Conservation (phyloP, 495 filamentous ascomycete genomes). For the Hypoxylon perforatum region DNA sequence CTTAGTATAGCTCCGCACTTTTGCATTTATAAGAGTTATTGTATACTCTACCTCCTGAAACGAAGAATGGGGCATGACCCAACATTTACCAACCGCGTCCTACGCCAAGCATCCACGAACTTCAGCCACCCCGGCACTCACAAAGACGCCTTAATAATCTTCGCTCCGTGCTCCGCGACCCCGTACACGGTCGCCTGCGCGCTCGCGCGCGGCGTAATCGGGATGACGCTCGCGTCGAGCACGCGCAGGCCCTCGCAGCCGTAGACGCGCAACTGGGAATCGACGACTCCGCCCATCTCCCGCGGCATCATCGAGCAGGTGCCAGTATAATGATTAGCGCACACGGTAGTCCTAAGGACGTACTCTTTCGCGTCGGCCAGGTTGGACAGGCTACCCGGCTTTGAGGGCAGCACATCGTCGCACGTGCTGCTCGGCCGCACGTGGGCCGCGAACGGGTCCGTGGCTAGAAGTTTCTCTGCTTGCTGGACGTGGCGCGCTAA, state of each 20-base stretch:
- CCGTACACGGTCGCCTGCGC: constrained; percentile 57
- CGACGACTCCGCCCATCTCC: constrained; percentile 46
- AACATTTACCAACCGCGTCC: too few relatives aligned
- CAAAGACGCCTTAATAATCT: background rate
- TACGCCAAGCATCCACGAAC: too few relatives aligned
- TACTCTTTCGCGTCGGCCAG: constrained; percentile 37
- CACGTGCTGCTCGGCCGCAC: constrained; percentile 38
- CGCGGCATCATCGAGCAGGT: constrained; percentile 46
- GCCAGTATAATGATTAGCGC: constrained; percentile 37
- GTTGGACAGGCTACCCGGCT: constrained; percentile 5
- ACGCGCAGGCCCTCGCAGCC: constrained; percentile 55
- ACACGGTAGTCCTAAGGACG: constrained; percentile 37
- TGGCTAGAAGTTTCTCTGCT: constrained; percentile 43
- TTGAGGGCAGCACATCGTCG: background rate
- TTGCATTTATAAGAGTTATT: too few relatives aligned
- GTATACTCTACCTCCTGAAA: too few relatives aligned
- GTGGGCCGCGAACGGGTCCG: constrained; percentile 47
- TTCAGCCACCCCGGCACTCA: background rate
- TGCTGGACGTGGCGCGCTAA: constrained; percentile 52
- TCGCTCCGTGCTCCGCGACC: constrained; percentile 49
- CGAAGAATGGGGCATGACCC: too few relatives aligned
- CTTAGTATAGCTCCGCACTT: too few relatives aligned
- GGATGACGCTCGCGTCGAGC: constrained; percentile 62
- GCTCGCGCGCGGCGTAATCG: constrained; percentile 49
- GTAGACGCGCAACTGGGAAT: constrained; percentile 53